phyloP scores from a whole-genome alignment of 352 stramenopile genomes.

The Pythium aquatile region DNA sequence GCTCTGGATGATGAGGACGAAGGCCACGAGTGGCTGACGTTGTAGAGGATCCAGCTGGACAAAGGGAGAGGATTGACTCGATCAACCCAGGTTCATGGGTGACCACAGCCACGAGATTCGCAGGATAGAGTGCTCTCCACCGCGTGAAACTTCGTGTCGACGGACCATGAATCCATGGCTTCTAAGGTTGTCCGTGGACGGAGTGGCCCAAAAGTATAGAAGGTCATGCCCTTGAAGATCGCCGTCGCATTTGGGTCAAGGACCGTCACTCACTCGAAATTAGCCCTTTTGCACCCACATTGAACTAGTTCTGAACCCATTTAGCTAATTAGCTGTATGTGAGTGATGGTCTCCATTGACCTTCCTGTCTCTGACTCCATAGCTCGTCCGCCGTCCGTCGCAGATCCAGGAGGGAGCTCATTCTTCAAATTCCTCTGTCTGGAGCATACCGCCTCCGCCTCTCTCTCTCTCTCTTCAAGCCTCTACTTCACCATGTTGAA shows the following conservation, averaged over 20 bases:
- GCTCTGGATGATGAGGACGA: slow-evolving; percentile 30
- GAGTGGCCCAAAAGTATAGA: not conserved
- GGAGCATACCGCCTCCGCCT: not conserved
- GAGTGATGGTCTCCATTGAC: slow-evolving; percentile 14
- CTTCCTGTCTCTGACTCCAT: not conserved
- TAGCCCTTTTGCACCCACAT: slow-evolving; percentile 14
- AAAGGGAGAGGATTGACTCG: no score
- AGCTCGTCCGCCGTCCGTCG: not conserved
- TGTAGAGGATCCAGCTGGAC: slow-evolving; percentile 1
- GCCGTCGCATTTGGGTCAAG: not conserved
- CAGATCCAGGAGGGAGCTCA: slow-evolving; percentile 2
- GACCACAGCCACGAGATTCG: no score
- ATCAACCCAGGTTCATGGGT: no score
- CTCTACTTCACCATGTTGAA: slow-evolving; percentile 48
- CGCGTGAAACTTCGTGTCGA: no score
- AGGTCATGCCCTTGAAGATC: not conserved
- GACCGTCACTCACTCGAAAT: slow-evolving; percentile 20
- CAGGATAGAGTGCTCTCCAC: no score
- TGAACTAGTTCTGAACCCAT: slow-evolving; percentile 13
- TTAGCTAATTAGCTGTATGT: slow-evolving; percentile 12
- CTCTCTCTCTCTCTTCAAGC: not conserved
- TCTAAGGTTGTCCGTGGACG: no score
- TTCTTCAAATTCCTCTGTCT: slow-evolving; percentile 5
- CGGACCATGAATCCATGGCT: no score
- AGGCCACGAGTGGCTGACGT: slow-evolving; percentile 49